Evolutionary conservation across 306 rosid species (phyloP), one percentile per base, ranked within the genome.

Genomic region (Herpetospermum pedunculosum): DNA sequence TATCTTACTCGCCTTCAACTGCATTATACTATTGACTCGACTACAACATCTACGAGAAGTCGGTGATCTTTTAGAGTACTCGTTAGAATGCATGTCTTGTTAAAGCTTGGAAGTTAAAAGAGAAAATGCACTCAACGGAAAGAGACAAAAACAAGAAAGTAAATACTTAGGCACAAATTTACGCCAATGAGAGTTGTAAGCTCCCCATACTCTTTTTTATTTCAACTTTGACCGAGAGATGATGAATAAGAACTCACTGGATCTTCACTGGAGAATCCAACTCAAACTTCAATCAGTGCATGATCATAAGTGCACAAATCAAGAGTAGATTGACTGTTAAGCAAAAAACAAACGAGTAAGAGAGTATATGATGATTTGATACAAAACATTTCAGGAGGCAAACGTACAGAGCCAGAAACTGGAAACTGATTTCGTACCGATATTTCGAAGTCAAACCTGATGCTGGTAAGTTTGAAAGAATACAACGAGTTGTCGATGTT

Each of bases 191-290:
- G n/a, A 29, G 41, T 30, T 59, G 67, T 16, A 60, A 60, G 18
- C 69, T n/a, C 69, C n/a, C 14, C 69, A 35, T 32, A 32, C 43
- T 4, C 43, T 34, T 34, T 18, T 60, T 16, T 60, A 32, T 60
- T 60, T 60, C 69, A n/a, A n/a, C n/a, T 18, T 60, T 30, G 26
- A 30, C 70, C 43, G 15, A 32, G 26, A 15, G 44, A 18, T 60
- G 69, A 57, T 32, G 69, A 62, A n/a, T n/a, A n/a, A n/a, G n/a
- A n/a, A 63, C 70, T 63, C 70, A 19, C 19, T 65, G 49, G 50
- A 65, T 40, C 52, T 21, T 52, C 25, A 41, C 34, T 13, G 35
- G 18, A 37, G 48, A 30, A 19, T 19, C 19, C 41, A 67, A 13
- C 32, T 67, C 50, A 25, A 38, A 52, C 34, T 40, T n/a, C 35